phyloP scores from a whole-genome alignment of 140 eudicot species.

The Artemisia princeps region DNA sequence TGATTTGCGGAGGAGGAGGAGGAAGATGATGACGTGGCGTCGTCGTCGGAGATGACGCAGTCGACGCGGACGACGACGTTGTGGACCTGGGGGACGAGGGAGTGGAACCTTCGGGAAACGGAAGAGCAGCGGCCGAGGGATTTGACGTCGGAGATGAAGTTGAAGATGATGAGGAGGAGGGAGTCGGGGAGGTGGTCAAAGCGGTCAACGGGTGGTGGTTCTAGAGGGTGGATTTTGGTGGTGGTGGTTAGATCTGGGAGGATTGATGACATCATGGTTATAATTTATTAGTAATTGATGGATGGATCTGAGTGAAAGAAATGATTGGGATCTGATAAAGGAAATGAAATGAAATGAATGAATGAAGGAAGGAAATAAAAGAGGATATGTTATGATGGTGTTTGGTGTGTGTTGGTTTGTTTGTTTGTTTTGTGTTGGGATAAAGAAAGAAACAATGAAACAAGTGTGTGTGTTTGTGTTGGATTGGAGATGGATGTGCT shows the following conservation, averaged over 20 bases:
- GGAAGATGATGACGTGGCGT: slow-evolving; percentile 23
- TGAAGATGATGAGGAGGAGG: slow-evolving; percentile 50
- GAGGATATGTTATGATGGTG: too few species aligned
- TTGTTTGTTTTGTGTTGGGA: too few species aligned
- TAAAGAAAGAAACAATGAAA: too few species aligned
- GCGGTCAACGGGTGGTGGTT: slow-evolving; percentile 32
- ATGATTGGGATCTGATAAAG: too few species aligned
- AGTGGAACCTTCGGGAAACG: slow-evolving; percentile 52
- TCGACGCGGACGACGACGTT: slow-evolving; percentile 62
- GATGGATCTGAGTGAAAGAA: too few species aligned
- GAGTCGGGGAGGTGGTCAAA: slow-evolving; percentile 68
- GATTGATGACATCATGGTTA: slow-evolving; percentile 10
- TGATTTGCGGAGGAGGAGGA: slow-evolving; percentile 4
- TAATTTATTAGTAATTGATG: too few species aligned
- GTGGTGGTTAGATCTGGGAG: slow-evolving; percentile 25
- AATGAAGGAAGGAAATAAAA: too few species aligned
- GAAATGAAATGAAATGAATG: too few species aligned
- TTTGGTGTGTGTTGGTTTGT: too few species aligned
- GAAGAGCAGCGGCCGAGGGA: slow-evolving; percentile 60
- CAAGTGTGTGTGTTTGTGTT: too few species aligned
- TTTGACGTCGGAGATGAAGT: slow-evolving; percentile 65
- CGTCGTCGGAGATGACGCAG: slow-evolving; percentile 83
- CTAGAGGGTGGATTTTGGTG: slow-evolving; percentile 23
- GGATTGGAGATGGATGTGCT: too few species aligned
- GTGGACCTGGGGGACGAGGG: slow-evolving; percentile 61